Base-by-base conservation (phyloP, 2,329 filamentous ascomycete species). In the Westerdykella aurantiaca region DNA sequence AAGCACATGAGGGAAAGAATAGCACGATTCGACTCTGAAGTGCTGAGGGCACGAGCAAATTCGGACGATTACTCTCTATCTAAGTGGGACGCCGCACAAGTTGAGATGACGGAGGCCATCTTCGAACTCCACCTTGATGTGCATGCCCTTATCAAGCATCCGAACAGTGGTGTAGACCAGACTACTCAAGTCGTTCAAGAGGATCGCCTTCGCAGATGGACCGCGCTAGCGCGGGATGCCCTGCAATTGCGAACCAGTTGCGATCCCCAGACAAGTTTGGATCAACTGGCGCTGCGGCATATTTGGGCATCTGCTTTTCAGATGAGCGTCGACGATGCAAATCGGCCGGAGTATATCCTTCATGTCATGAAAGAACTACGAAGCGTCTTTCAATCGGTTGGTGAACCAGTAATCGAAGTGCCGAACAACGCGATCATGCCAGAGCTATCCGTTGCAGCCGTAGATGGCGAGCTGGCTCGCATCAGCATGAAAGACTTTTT, bases 401-500 rank as follows among this genome's bases (percentile, higher is more conserved):
- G 68, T 12, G 70, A 70, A n/a, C 70, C 71, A 22, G 68, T 73
- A 0, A 78, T 86, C 11, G 72, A 76, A 29, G 72, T 97, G 12
- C 73, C 84, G 4, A 97, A 98, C 64, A 97, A 95, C 59, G 79
- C 81, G 1, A 79, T 90, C 16, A 95, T 98, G 83, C 81, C 88
- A 0, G 86, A 93, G 49, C 79, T 98, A 39, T 96, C 91, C 0
- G 70, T 81, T 2, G 77, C 79, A n/a, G 87, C 88, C 0, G 83
- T 93, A 6, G 90, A 97, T 50, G 83, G 88, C 43, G 91, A 98
- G 62, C 85, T 96, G 21, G 91, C 88, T 11, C 89, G 90, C 57
- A 76, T 97, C 29, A 95, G 88, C 12, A 97, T 91, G 0, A 93
- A 95, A 80, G 91, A 96, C 60, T 97, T 97, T 65, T 97, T 98